Base-by-base conservation (phyloP, 2,329 filamentous ascomycete species). In the Aspergillus costaricaensis region DNA sequence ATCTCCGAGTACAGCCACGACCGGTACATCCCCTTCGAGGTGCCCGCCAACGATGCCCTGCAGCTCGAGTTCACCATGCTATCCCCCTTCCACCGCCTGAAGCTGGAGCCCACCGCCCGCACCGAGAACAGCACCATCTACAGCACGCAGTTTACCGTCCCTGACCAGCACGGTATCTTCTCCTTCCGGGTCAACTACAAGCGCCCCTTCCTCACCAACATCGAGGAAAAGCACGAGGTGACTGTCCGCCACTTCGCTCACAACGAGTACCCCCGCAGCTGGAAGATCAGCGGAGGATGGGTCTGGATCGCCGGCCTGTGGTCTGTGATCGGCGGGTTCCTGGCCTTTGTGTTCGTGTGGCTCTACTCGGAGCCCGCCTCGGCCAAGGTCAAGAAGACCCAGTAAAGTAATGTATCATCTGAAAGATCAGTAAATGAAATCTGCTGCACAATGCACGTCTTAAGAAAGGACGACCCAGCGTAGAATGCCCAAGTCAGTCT, bases 11-110 rank as follows among this genome's bases (percentile, higher is more conserved):
- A 92, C 77, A 79, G 79, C 53, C 88, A 87, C 80, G 86, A 91
- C 75, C 85, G 87, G 72, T 96, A 88, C 82, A 79, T 81, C 5
- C 90, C 93, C 49, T 97, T 92, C 79, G 81, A 81, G 43, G 81
- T 90, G 19, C 88, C 91, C 21, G 73, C 83, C 8, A 82, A 79
- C 63, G 95, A 99, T 74, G 83, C 82, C 27, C 74, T 99, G 36
- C 95, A 99, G 78, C 91, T 99, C 63, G 95, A 99, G 78, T 97
- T 98, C 83, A 93, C 88, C 81, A 99, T 98, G 95, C 89, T 99
- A 50, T 97, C 94, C 1, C 94, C 95, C 59, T 98, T 97, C 86
- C 90, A 97, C 81, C 93, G 95, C 44, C 84, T 98, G 36, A 83
- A 87, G 61, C 87, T 99, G 32, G 70, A 80, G 8, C 85, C 86